Conservation (phyloP, 371 early-diverging fungal species). For the Mucor indicus region DNA sequence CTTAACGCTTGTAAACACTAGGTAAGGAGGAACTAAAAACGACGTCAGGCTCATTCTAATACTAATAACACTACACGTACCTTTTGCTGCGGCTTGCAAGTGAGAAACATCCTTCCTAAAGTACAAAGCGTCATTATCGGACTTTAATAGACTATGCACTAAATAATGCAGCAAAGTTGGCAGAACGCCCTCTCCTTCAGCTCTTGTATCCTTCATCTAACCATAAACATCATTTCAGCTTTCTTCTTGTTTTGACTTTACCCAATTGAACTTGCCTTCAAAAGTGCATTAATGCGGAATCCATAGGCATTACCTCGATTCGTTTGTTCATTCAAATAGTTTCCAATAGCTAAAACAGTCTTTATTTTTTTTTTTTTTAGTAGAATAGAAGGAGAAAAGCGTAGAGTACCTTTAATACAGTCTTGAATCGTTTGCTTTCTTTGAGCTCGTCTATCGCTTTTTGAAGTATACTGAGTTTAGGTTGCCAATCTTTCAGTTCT, state of each 20-base stretch:
- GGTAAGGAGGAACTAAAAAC: too few relatives aligned
- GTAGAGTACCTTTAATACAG: too few relatives aligned
- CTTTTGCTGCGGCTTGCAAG: conserved; percentile 66
- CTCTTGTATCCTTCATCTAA: conserved; percentile 70
- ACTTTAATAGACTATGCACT: conserved; percentile 59
- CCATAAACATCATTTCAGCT: too few relatives aligned
- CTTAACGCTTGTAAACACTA: too few relatives aligned
- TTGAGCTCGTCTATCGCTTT: too few relatives aligned
- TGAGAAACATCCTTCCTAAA: conserved; percentile 69
- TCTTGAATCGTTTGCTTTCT: too few relatives aligned
- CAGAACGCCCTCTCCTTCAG: conserved; percentile 54
- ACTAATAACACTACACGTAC: conserved; percentile 28
- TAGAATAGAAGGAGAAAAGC: neutral
- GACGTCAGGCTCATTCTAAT: neutral
- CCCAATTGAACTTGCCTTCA: conserved; percentile 48
- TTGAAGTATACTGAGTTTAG: too few relatives aligned
- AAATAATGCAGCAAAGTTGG: conserved; percentile 78
- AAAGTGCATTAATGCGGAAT: conserved; percentile 69
- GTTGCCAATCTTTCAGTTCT: too few relatives aligned
- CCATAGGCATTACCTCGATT: conserved; percentile 84
- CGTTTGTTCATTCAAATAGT: conserved; percentile 75
- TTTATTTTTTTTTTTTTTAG: conserved; percentile 5
- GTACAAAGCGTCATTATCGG: conserved; percentile 53
- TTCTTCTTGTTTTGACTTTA: too few relatives aligned
- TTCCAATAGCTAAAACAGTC: conserved; percentile 76